A percentile compares a stretch with the other conserved stretches of the same genome.
phyloP scores from a whole-genome alignment of 2,329 filamentous ascomycete species.

The Dryadomyces quercivorus region DNA sequence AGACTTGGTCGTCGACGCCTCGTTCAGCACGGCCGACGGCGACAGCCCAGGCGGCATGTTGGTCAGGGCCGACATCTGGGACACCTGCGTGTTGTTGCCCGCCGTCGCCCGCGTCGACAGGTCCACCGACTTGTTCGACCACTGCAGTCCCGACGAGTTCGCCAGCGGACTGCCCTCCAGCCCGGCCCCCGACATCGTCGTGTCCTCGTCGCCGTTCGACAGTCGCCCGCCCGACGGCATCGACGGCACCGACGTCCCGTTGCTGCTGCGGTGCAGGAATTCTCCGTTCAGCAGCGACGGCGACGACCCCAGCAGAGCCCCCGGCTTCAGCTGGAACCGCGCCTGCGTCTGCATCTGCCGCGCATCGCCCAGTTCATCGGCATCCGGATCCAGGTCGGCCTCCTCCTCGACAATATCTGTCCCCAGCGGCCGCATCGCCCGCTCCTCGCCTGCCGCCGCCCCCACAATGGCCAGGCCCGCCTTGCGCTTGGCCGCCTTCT shows the following conservation, averaged over 20 bases:
- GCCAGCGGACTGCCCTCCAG: conserved; percentile 27
- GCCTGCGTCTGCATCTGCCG: conserved; percentile 20
- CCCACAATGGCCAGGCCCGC: conserved; percentile 44
- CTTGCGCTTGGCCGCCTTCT: conserved; percentile 50
- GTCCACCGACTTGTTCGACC: conserved; percentile 18
- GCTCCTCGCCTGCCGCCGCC: conserved; percentile 2
- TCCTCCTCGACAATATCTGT: conserved; percentile 6
- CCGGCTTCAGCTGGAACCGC: conserved; percentile 37
- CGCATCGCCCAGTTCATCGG: not conserved
- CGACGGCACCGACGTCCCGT: conserved; percentile 42
- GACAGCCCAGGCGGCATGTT: conserved; percentile 44
- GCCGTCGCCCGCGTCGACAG: conserved; percentile 26
- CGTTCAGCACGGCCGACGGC: conserved; percentile 55
- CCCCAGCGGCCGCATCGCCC: not conserved
- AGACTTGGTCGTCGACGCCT: conserved; percentile 87
- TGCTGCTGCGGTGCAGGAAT: conserved; percentile 29
- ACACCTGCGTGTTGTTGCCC: conserved; percentile 45
- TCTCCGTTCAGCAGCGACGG: conserved; percentile 38
- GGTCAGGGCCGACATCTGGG: conserved; percentile 50
- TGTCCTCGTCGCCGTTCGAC: conserved; percentile 37
- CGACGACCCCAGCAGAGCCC: not conserved
- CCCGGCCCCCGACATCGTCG: conserved; percentile 48
- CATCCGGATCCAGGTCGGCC: not conserved
- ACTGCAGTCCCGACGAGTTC: conserved; percentile 28
- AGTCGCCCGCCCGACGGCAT: conserved; percentile 27